Percentiles rank a stretch among this genome's conserved stretches.
These are phyloP conservation scores for Paramecium biaurelia DNA, from an alignment of 73 alveolate species.

Conservation along the genomic window DNA sequence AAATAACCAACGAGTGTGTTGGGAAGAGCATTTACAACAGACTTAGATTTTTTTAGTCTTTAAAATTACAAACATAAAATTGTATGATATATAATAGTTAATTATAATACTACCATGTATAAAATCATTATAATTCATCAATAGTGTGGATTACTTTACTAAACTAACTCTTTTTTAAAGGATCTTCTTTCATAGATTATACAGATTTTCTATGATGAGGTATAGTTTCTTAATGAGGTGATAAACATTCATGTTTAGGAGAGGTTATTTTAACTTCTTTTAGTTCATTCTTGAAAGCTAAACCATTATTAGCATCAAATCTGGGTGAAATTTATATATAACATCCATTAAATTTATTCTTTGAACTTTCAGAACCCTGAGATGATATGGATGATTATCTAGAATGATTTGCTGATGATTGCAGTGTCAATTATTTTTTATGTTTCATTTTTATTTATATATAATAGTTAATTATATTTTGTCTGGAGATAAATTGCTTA, in stretches of 20 bases:
- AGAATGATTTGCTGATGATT: background rate
- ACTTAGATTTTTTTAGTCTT: conserved; percentile 1
- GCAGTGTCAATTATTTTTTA: background rate
- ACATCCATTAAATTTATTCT: background rate
- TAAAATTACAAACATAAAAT: conserved; percentile 4
- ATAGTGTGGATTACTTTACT: background rate
- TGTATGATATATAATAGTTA: background rate
- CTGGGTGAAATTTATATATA: conserved; percentile 10
- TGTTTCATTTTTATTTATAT: background rate
- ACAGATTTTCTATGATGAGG: background rate
- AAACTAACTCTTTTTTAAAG: background rate
- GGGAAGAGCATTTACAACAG: conserved; percentile 8
- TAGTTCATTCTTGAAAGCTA: background rate
- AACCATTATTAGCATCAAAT: background rate
- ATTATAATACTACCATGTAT: background rate
- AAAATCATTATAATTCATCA: background rate
- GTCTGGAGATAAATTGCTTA: background rate
- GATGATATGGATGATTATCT: background rate
- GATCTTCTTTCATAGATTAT: background rate
- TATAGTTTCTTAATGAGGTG: background rate
- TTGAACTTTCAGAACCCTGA: background rate
- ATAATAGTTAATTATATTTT: background rate
- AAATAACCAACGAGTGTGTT: background rate
- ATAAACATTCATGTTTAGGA: background rate
- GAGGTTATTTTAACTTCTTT: conserved; percentile 9